phyloP scores from a whole-genome alignment of 148 eudicot genomes.

The Chenopodium suecicum region DNA sequence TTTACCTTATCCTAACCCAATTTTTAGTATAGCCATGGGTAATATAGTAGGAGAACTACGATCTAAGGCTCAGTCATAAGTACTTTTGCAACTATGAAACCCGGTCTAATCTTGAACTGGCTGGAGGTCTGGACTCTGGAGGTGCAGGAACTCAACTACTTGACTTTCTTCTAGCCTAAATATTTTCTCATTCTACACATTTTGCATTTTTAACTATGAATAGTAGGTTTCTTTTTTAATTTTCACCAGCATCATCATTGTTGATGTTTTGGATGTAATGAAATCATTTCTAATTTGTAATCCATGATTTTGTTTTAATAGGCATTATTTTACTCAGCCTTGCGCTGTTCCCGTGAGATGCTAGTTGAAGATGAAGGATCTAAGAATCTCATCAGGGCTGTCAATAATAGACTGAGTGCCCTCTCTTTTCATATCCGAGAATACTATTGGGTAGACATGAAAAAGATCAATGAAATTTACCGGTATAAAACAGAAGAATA shows the following conservation, averaged over 20 bases:
- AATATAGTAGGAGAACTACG: neutral
- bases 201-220: neutral
- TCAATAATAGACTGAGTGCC: constrained; percentile 86
- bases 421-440: constrained; percentile 92
- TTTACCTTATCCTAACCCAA: neutral
- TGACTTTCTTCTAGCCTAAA: neutral
- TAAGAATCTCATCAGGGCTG: constrained; percentile 63
- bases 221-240: neutral
- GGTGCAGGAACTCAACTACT: neutral
- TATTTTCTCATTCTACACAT: neutral
- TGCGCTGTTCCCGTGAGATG: constrained; percentile 86
- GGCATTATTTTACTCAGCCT: constrained; percentile 88
- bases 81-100: neutral
- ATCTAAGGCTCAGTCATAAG: neutral
- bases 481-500: constrained; percentile 95
- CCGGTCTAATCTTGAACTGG: neutral
- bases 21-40: neutral
- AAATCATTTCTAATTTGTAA: neutral
- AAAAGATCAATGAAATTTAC: constrained; percentile 86
- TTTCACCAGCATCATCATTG: neutral
- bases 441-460: constrained; percentile 93
- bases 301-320: constrained; percentile 29
- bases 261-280: constrained; percentile 1
- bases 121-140: neutral
- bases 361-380: constrained; percentile 65